These are phyloP conservation scores for Suillus alpinus DNA, from an alignment of 768 basidiomycete genomes.

Conservation along the genomic window DNA sequence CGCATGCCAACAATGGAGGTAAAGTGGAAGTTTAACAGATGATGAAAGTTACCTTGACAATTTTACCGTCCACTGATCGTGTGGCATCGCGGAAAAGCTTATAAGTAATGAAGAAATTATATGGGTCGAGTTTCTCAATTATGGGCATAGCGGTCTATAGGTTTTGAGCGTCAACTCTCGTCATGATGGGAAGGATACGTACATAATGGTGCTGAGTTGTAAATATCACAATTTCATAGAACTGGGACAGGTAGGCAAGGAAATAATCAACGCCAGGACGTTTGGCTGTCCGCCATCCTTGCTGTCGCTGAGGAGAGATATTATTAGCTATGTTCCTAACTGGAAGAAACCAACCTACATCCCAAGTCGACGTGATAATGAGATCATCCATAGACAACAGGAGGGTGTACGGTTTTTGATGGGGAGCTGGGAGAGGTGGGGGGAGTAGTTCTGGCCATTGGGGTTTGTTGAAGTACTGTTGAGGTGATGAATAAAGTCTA, in stretches of 20 bases:
- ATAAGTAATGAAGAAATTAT: slow-evolving; percentile 84
- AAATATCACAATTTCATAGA: slow-evolving; percentile 97
- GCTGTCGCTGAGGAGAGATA: slow-evolving; percentile 60
- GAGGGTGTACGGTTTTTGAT: slow-evolving; percentile 90
- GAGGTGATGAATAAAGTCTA: background rate
- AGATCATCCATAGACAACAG: slow-evolving; percentile 91
- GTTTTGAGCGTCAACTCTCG: slow-evolving; percentile 3
- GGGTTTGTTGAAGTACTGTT: slow-evolving; percentile 89
- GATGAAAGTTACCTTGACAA: slow-evolving; percentile 67
- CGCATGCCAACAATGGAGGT: too few species aligned
- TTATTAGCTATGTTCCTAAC: background rate
- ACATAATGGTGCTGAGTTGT: slow-evolving; percentile 89
- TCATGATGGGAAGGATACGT: slow-evolving; percentile 30
- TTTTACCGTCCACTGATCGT: slow-evolving; percentile 72
- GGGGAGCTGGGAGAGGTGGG: slow-evolving; percentile 74
- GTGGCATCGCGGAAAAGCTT: slow-evolving; percentile 93
- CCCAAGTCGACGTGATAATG: slow-evolving; percentile 90
- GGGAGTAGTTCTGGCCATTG: slow-evolving; percentile 91
- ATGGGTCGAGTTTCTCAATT: slow-evolving; percentile 92
- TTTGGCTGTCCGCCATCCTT: slow-evolving; percentile 97
- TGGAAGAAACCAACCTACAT: slow-evolving; percentile 56
- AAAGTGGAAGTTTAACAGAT: background rate
- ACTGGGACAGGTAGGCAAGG: slow-evolving; percentile 94
- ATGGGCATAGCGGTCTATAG: slow-evolving; percentile 83
- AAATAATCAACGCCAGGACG: slow-evolving; percentile 98